These are phyloP conservation scores for Aspergillus saccharolyticus DNA, from an alignment of 495 filamentous ascomycete genomes.

Conservation along the genomic window DNA sequence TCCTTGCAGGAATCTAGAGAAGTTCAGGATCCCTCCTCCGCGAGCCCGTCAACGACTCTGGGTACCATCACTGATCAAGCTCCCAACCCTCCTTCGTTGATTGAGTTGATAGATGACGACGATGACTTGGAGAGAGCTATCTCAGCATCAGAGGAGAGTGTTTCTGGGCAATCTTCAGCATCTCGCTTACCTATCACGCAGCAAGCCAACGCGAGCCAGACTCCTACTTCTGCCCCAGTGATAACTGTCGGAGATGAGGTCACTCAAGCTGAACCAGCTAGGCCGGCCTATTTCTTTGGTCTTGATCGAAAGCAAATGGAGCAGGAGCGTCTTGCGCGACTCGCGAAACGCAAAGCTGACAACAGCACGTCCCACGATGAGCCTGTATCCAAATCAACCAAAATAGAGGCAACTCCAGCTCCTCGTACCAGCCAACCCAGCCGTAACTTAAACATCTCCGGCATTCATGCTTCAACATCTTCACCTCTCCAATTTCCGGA, in stretches of 20 bases:
- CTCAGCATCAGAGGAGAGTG: not conserved
- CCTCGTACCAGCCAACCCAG: not conserved
- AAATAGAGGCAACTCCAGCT: slow-evolving; percentile 6
- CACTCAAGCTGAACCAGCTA: not conserved
- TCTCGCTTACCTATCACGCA: not conserved
- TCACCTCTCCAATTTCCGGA: slow-evolving; percentile 54
- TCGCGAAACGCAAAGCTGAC: slow-evolving; percentile 55
- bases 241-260: not conserved
- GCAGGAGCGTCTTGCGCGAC: slow-evolving; percentile 68
- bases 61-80: not conserved
- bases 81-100: not conserved
- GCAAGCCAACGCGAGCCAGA: not conserved
- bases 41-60: not conserved
- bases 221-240: not conserved
- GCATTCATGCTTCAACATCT: slow-evolving; percentile 15
- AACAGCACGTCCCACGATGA: slow-evolving; percentile 8
- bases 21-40: not conserved
- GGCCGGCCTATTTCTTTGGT: slow-evolving; percentile 34
- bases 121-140: not conserved
- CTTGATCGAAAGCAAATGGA: slow-evolving; percentile 83
- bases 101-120: not conserved
- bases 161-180: not conserved
- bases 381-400: slow-evolving; percentile 21
- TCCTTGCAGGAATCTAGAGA: slow-evolving; percentile 34
- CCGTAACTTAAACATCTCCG: not conserved